These are phyloP conservation scores for Malus domestica DNA, from an alignment of 306 rosid species.

Conservation along the genomic window DNA sequence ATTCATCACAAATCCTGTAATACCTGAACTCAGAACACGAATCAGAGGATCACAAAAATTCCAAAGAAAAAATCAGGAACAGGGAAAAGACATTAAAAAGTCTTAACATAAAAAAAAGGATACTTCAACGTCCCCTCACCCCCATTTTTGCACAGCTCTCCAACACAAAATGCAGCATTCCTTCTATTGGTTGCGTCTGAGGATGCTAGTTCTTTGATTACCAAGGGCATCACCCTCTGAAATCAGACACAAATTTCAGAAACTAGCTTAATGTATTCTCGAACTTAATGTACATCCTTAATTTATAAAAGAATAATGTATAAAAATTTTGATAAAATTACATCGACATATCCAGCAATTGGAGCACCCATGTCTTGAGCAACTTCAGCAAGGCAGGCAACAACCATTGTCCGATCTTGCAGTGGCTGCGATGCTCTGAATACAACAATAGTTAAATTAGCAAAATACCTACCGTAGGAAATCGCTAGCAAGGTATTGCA, in stretches of 20 bases:
- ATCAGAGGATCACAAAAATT: neutral
- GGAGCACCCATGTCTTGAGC: constrained; percentile 99
- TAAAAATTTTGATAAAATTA: constrained; percentile 26
- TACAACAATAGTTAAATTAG: constrained; percentile 23
- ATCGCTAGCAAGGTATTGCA: constrained; percentile 3
- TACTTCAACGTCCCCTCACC: constrained; percentile 78
- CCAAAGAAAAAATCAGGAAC: neutral
- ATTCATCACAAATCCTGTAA: neutral
- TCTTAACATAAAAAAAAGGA: constrained; percentile 31
- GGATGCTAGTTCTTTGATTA: constrained; percentile 74
- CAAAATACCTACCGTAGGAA: neutral
- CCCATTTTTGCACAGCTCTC: constrained; percentile 94
- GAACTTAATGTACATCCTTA: neutral
- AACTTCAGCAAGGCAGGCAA: constrained; percentile 98
- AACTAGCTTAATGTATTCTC: constrained; percentile 11
- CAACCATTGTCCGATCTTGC: constrained; percentile 97
- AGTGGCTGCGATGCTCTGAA: constrained; percentile 85
- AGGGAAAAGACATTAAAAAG: constrained; percentile 4
- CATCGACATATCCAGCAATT: constrained; percentile 76
- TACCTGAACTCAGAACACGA: neutral
- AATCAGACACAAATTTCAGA: constrained; percentile 20
- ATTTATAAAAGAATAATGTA: neutral
- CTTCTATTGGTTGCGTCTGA: constrained; percentile 90
- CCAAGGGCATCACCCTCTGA: constrained; percentile 88
- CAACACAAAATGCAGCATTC: constrained; percentile 99